These are phyloP conservation scores for Penicillium pulvis DNA, from an alignment of 495 filamentous ascomycete genomes.

Conservation along the genomic window DNA sequence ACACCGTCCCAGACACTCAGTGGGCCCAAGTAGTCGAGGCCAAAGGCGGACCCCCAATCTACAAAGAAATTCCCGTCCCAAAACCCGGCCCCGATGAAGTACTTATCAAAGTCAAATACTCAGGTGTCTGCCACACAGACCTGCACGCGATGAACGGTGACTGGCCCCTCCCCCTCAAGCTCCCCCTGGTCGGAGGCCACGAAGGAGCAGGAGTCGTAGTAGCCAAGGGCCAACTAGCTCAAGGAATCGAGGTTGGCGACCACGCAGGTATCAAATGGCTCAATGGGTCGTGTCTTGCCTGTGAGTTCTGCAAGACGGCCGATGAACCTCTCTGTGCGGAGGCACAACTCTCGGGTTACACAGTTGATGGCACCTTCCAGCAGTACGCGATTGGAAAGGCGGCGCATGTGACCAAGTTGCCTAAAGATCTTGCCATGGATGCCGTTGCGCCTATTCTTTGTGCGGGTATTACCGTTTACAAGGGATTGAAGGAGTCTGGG, in stretches of 20 bases:
- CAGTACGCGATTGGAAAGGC: conserved; percentile 86
- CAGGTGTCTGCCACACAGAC: conserved; percentile 89
- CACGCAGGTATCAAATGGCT: conserved; percentile 83
- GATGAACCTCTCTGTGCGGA: conserved; percentile 71
- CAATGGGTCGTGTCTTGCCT: conserved; percentile 72
- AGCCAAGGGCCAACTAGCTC: conserved; percentile 68
- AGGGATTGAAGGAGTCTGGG: conserved; percentile 83
- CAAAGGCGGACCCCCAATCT: conserved; percentile 69
- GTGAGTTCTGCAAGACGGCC: conserved; percentile 69
- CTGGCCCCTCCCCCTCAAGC: conserved; percentile 76
- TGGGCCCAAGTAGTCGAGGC: conserved; percentile 85
- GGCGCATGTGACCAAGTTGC: conserved; percentile 72
- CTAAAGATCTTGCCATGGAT: conserved; percentile 70
- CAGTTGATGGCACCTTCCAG: conserved; percentile 84
- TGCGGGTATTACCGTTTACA: conserved; percentile 90
- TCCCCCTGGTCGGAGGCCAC: conserved; percentile 86
- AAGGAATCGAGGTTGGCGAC: conserved; percentile 70
- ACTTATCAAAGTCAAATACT: conserved; percentile 85
- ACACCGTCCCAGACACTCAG: conserved; percentile 67
- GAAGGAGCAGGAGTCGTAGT: conserved; percentile 85
- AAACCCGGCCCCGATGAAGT: conserved; percentile 83
- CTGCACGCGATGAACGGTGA: conserved; percentile 82
- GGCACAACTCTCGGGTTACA: conserved; percentile 70
- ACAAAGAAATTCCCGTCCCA: conserved; percentile 78
- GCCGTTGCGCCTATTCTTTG: conserved; percentile 78